Conservation (phyloP, 164 flowering plant species). For the Macadamia tetraphylla region DNA sequence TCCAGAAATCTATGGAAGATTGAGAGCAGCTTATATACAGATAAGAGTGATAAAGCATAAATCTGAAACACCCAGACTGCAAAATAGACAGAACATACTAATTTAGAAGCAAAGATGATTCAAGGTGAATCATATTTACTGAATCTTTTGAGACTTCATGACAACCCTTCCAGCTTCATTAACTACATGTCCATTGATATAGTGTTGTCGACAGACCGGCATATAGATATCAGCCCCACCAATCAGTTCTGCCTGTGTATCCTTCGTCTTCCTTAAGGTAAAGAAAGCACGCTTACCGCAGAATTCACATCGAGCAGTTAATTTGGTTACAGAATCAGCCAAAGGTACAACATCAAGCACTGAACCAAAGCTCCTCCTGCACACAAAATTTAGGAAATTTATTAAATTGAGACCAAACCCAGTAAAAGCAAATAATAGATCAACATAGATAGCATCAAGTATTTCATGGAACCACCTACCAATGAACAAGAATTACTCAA, state of each 20-base stretch:
- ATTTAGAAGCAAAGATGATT: conserved; percentile 28
- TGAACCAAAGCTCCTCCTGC: conserved; percentile 87
- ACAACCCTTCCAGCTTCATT: conserved; percentile 44
- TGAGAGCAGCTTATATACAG: too few species aligned
- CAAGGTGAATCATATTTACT: conserved; percentile 12
- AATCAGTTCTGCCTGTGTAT: conserved; percentile 62
- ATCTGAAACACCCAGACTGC: not conserved
- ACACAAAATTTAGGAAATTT: conserved; percentile 5
- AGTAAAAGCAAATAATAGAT: not conserved
- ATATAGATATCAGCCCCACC: conserved; percentile 88
- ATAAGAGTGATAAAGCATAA: too few species aligned
- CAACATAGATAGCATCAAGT: too few species aligned
- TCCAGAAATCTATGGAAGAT: too few species aligned
- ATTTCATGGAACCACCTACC: too few species aligned
- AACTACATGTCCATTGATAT: conserved; percentile 52
- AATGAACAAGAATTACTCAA: not conserved
- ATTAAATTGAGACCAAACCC: too few species aligned
- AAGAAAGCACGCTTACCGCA: conserved; percentile 83
- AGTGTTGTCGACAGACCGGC: conserved; percentile 95
- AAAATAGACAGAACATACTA: not conserved
- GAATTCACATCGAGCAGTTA: conserved; percentile 81
- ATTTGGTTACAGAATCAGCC: conserved; percentile 80
- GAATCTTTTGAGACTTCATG: conserved; percentile 20
- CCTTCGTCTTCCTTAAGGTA: conserved; percentile 71
- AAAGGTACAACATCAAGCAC: conserved; percentile 81